A percentile compares a stretch with the other conserved stretches of the same genome.
phyloP scores from a whole-genome alignment of 805 yeast species.

The Teunomyces kruisii region DNA sequence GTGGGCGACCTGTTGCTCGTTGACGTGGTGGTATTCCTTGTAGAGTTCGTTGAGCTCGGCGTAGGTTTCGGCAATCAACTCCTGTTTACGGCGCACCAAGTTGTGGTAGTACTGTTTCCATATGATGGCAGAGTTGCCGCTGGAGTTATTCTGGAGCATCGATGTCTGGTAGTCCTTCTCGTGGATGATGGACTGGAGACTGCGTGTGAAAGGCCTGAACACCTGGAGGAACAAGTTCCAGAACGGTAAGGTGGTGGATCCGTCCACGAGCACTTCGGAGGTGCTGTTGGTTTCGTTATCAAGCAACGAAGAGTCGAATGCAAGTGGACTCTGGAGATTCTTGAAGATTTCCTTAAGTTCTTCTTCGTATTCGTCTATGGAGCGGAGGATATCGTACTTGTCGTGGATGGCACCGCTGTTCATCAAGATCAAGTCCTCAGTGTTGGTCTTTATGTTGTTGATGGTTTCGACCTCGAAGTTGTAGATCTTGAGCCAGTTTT shows the following conservation, averaged over 20 bases:
- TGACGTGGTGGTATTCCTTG: constrained; percentile 28
- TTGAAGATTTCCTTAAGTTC: constrained; percentile 30
- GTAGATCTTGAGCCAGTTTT: constrained; percentile 32
- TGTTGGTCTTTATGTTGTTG: constrained; percentile 28
- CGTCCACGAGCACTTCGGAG: not conserved
- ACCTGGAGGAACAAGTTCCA: constrained; percentile 20
- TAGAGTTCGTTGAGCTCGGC: constrained; percentile 27
- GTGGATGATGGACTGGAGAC: constrained; percentile 22
- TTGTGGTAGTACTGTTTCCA: constrained; percentile 36
- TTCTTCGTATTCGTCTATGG: constrained; percentile 27
- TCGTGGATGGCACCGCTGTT: constrained; percentile 7
- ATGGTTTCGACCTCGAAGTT: constrained; percentile 36
- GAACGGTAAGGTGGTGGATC: constrained; percentile 18
- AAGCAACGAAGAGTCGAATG: constrained; percentile 27
- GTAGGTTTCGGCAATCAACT: constrained; percentile 24
- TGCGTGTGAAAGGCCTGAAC: constrained; percentile 20
- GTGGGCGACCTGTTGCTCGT: constrained; percentile 11
- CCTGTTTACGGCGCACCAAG: constrained; percentile 22
- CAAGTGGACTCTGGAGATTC: constrained; percentile 34
- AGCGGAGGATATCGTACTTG: constrained; percentile 15
- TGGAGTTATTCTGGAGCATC: constrained; percentile 19
- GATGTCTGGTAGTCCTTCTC: constrained; percentile 31
- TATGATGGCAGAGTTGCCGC: constrained; percentile 25
- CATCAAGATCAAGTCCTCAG: constrained; percentile 29
- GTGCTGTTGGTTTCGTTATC: constrained; percentile 4